Evolutionary conservation across 176 grass and related monocot species (phyloP).

Genomic region (Triticum dicoccoides): DNA sequence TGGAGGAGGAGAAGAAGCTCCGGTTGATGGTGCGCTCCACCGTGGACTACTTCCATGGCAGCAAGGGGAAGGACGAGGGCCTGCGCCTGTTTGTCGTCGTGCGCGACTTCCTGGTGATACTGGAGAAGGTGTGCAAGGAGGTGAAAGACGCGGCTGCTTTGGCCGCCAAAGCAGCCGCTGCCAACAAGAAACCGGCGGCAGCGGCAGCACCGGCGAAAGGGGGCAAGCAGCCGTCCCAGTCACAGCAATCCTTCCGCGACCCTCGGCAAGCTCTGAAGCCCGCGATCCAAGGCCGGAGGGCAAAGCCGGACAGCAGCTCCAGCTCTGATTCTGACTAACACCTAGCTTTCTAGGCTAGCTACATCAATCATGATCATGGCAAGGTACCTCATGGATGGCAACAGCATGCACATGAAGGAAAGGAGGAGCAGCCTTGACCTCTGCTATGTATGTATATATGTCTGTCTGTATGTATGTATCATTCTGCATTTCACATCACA

Average conservation of each 20-base stretch:
- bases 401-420: not conserved
- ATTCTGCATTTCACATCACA: not conserved
- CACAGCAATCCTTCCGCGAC: conserved; percentile 30
- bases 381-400: not conserved
- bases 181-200: conserved; percentile 24
- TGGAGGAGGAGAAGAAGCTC: conserved; percentile 74
- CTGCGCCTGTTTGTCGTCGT: conserved; percentile 67
- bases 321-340: conserved; percentile 27
- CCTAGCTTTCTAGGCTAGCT: not conserved
- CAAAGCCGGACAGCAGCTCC: conserved; percentile 26
- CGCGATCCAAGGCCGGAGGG: conserved; percentile 49
- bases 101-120: conserved; percentile 69
- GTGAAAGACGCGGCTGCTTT: conserved; percentile 45
- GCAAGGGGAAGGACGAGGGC: conserved; percentile 74
- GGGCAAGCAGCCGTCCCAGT: conserved; percentile 26
- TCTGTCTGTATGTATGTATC: not conserved
- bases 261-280: conserved; percentile 62
- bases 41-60: conserved; percentile 81
- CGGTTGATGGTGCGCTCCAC: conserved; percentile 61
- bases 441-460: not conserved
- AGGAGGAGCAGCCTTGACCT: not conserved
- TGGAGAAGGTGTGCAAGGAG: conserved; percentile 83
- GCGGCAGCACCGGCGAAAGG: not conserved
- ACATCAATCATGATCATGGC: not conserved
- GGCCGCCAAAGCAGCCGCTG: conserved; percentile 5